Conservation (phyloP, 2,329 filamentous ascomycete species). For the Penicillium sp. region DNA sequence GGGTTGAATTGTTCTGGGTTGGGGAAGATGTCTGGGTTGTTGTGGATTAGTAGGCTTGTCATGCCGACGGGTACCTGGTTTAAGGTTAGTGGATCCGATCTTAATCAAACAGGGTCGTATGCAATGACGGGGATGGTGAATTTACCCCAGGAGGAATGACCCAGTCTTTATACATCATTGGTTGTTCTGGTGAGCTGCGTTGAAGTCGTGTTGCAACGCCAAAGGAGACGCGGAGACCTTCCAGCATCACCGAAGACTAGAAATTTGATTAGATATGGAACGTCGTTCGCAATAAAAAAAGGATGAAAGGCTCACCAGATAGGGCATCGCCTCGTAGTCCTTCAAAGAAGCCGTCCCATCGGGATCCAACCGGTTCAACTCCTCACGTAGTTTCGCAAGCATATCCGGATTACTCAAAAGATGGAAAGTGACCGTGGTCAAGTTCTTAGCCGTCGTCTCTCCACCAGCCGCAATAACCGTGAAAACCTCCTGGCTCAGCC, state of each 20-base stretch:
- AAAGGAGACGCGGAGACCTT: constrained; percentile 13
- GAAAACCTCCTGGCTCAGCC: constrained; percentile 30
- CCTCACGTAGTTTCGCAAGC: constrained; percentile 26
- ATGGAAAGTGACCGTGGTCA: constrained; percentile 34
- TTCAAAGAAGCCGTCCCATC: constrained; percentile 23
- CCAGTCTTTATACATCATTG: constrained; percentile 34
- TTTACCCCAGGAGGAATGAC: constrained; percentile 35
- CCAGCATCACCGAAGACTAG: constrained; percentile 1
- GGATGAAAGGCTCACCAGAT: constrained; percentile 22
- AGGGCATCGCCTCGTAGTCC: constrained; percentile 33
- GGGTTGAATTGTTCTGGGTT: constrained; percentile 38
- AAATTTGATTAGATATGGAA: background rate
- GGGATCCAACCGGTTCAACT: constrained; percentile 29
- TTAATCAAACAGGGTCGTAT: background rate
- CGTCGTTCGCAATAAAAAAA: background rate
- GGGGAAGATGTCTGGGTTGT: constrained; percentile 41
- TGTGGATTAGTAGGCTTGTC: constrained; percentile 38
- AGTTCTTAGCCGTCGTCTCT: constrained; percentile 30
- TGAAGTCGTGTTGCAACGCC: constrained; percentile 33
- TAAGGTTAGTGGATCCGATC: background rate
- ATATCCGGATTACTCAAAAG: constrained; percentile 30
- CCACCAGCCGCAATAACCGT: constrained; percentile 32
- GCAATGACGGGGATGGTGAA: background rate
- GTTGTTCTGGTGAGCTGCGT: constrained; percentile 30
- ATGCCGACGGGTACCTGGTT: constrained; percentile 40